Conservation (phyloP, 1,284 basidiomycete species). For the Ceratobasidium papillatum region DNA sequence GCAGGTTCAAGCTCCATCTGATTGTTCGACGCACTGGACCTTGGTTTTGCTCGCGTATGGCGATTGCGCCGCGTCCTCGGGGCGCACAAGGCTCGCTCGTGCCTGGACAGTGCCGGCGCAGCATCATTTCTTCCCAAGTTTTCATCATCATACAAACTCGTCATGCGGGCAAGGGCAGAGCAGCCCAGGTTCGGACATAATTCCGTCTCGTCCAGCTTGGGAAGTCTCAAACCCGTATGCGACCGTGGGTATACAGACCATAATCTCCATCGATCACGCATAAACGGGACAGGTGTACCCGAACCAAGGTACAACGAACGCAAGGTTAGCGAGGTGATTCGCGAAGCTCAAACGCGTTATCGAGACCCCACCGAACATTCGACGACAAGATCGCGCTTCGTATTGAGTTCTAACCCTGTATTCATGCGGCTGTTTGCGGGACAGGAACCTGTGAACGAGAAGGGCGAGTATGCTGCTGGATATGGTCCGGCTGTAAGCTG, state of each 20-base stretch:
- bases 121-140: not conserved
- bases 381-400: constrained; percentile 9
- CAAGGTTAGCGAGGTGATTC: not conserved
- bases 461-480: not conserved
- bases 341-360: not conserved
- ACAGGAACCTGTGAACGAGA: not conserved
- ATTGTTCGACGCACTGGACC: not conserved
- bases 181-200: not conserved
- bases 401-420: too few species aligned
- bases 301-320: not conserved
- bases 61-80: not conserved
- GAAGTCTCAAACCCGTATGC: not conserved
- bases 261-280: not conserved
- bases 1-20: not conserved
- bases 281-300: not conserved
- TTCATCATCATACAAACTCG: not conserved
- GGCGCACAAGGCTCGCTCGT: not conserved
- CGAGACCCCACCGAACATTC: constrained; percentile 7
- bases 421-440: not conserved
- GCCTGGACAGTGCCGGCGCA: not conserved
- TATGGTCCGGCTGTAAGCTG: too few species aligned
- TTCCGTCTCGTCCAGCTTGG: not conserved
- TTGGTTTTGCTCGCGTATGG: not conserved
- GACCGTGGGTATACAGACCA: not conserved
- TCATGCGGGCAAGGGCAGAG: not conserved